Evolutionary conservation across 2,329 filamentous ascomycete species (phyloP), one percentile per base, ranked within the genome.

Genomic region (Aspergillus pseudonomiae): DNA sequence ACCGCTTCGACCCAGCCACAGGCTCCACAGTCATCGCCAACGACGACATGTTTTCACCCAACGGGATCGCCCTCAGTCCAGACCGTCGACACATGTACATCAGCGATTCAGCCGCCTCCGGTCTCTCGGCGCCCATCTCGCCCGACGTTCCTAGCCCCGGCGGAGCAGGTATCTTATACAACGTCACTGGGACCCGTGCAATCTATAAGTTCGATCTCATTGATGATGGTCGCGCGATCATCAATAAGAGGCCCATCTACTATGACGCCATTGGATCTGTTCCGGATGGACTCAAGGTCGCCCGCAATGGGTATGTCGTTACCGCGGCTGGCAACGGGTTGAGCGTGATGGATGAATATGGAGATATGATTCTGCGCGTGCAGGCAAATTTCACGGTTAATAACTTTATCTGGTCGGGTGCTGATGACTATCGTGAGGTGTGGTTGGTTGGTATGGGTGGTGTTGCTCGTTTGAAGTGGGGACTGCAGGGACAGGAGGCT

Each of bases 371-470:
- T 12, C 45, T 48, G 24, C 41, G 60, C 6, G 60, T 61, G 32
- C 60, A 61, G 60, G 52, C 45, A 2, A 61, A 61, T 43, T 61
- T 61, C 43, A 61, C 53, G 4, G 60, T 61, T 9, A 54, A 54
- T 24, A 54, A 59, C 14, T 59, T 59, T 30, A 21, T 59, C 32
- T 59, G 57, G 57, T 24, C 57, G 9, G 46, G 53, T 43, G 46
- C 28, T 14, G 28, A 53, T 30, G 57, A 32, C 5, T 59, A 59
- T 32, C 57, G 57, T 3, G 57, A 59, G 34, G 57, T 59, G 26
- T 59, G 57, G 57, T 30, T 59, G 57, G 34, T 59, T 2, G 57
- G 57, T 0, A 46, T 52, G 46, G 57, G 57, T 4, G 57, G 57
- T 32, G 46, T 59, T n/a, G 57, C 45, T 21, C 57, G 19, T 1